Evolutionary conservation across 2,329 filamentous ascomycete species (phyloP), one percentile per base, ranked within the genome.

Genomic region (Lojkania enalia): DNA sequence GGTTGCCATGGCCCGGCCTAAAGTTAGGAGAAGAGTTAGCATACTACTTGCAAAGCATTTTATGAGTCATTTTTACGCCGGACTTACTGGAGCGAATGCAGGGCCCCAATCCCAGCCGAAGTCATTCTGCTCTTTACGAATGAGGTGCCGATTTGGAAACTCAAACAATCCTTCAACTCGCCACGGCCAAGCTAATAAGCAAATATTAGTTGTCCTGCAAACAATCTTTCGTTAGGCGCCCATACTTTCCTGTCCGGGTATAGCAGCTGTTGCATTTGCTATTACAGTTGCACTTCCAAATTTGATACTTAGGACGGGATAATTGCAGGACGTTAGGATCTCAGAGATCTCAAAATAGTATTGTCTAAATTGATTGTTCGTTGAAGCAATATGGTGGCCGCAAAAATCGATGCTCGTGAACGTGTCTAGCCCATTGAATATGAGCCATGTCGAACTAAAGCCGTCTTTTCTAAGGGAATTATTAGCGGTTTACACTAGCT

Each of bases 21-120:
- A n/a, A n/a, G n/a, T n/a, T n/a, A n/a, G n/a, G n/a, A n/a, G n/a
- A n/a, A n/a, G n/a, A n/a, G n/a, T n/a, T n/a, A n/a, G n/a, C n/a
- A n/a, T n/a, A n/a, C n/a, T n/a, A n/a, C n/a, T n/a, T n/a, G n/a
- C n/a, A n/a, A n/a, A n/a, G n/a, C n/a, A n/a, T n/a, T n/a, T n/a
- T n/a, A n/a, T n/a, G n/a, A n/a, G n/a, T n/a, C n/a, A n/a, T n/a
- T n/a, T n/a, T n/a, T n/a, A n/a, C n/a, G n/a, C n/a, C n/a, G n/a
- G n/a, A n/a, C n/a, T n/a, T n/a, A n/a, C n/a, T 12, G 82, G 80
- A n/a, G 76, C 73, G 57, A 85, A 83, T 0, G 77, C 79, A 7
- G 79, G 80, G 7, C 79, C 79, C 80, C 80, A 83, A 32, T 60
- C 51, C 82, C 82, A 85, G 2, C 83, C 83, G 60, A 84, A 84